Conservation (phyloP, 805 yeast species). For the Torulaspora franciscae region DNA sequence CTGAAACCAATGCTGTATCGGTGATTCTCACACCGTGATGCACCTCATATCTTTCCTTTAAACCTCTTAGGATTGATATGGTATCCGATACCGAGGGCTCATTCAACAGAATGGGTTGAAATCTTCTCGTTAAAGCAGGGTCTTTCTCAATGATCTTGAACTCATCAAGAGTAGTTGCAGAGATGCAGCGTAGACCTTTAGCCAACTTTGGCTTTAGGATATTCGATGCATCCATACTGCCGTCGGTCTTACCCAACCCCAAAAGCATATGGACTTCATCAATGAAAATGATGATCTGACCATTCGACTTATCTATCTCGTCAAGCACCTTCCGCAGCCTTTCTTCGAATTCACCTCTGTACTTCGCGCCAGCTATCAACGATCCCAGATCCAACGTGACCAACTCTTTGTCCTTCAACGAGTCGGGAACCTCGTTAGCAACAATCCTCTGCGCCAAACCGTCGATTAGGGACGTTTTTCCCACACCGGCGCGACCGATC, state of each 20-base stretch:
- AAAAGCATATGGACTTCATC: constrained; percentile 87
- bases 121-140: constrained; percentile 90
- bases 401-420: constrained; percentile 80
- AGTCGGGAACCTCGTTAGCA: constrained; percentile 89
- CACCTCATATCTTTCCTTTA: constrained; percentile 90
- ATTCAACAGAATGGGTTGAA: constrained; percentile 77
- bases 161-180: constrained; percentile 95
- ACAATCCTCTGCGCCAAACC: constrained; percentile 93
- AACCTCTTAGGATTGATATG: constrained; percentile 84
- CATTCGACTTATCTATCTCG: constrained; percentile 76
- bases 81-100: constrained; percentile 92
- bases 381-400: constrained; percentile 84
- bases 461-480: constrained; percentile 95
- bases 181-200: constrained; percentile 90
- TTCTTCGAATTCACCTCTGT: constrained; percentile 93
- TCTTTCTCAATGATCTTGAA: constrained; percentile 94
- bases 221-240: constrained; percentile 93
- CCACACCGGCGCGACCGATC: constrained; percentile 97
- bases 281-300: constrained; percentile 73
- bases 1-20: constrained; percentile 89
- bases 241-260: constrained; percentile 91
- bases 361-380: constrained; percentile 90
- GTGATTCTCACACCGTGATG: constrained; percentile 96
- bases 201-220: constrained; percentile 90
- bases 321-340: constrained; percentile 74